phyloP scores from a whole-genome alignment of 2,329 filamentous ascomycete genomes.

The Chrysoporthe puriensis region DNA sequence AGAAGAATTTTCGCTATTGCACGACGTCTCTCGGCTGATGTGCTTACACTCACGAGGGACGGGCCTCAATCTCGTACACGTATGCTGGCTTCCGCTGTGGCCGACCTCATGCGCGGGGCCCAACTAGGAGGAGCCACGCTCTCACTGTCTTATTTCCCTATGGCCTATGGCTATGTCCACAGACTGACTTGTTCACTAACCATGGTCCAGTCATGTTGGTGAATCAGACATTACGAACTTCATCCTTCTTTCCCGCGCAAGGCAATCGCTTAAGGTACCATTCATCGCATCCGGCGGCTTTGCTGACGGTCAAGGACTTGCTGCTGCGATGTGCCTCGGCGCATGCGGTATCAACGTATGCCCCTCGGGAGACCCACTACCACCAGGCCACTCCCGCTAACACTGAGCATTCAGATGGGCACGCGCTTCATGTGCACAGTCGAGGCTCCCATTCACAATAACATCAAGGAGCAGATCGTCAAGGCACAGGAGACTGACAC shows the following conservation, averaged over 20 bases:
- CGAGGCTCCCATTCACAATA: conserved; percentile 88
- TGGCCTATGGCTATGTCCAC: no score
- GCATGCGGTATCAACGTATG: conserved; percentile 82
- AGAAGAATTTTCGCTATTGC: neutral
- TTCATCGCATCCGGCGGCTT: conserved; percentile 98
- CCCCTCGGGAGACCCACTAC: no score
- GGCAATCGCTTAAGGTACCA: conserved; percentile 81
- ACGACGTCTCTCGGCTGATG: neutral
- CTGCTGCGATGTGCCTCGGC: conserved; percentile 85
- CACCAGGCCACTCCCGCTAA: neutral
- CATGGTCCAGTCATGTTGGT: conserved; percentile 67
- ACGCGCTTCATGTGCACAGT: conserved; percentile 97
- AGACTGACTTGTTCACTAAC: neutral
- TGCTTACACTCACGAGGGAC: neutral
- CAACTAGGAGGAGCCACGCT: no score
- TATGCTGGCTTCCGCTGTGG: neutral
- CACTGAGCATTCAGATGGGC: conserved; percentile 65
- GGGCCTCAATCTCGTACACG: neutral
- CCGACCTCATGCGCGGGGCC: neutral
- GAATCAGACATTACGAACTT: conserved; percentile 90
- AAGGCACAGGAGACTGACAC: conserved; percentile 89
- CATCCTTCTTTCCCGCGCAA: conserved; percentile 81
- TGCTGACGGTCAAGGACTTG: conserved; percentile 89
- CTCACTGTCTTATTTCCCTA: no score
- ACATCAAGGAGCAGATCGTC: conserved; percentile 94